Conservation (phyloP, 495 filamentous ascomycete species). For the Aspergillus indologenus region DNA sequence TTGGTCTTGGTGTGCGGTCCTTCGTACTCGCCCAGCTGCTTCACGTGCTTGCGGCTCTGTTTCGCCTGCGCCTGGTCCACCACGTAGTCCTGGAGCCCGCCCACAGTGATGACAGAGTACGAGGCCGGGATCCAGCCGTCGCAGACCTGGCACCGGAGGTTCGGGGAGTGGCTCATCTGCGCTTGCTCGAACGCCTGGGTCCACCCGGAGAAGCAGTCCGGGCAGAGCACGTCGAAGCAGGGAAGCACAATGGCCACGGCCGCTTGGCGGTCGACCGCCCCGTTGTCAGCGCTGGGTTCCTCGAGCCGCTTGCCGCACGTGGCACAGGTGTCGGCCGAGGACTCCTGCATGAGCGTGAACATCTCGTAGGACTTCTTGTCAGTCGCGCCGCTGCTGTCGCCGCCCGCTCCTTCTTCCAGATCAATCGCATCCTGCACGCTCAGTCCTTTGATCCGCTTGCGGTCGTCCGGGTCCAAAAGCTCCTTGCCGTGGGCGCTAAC, state of each 20-base stretch:
- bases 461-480: constrained; percentile 76
- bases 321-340: constrained; percentile 65
- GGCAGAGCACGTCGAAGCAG: constrained; percentile 82
- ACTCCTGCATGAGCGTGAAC: constrained; percentile 75
- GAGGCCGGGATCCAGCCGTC: constrained; percentile 52
- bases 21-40: constrained; percentile 65
- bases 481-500: constrained; percentile 92
- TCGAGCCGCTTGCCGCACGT: constrained; percentile 63
- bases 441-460: constrained; percentile 72
- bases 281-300: constrained; percentile 40
- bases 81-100: constrained; percentile 56
- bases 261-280: constrained; percentile 53
- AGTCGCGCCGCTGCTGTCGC: constrained; percentile 51
- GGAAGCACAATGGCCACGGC: constrained; percentile 73
- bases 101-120: constrained; percentile 65
- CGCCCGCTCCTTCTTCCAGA: constrained; percentile 69
- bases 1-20: constrained; percentile 89
- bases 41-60: constrained; percentile 51
- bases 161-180: constrained; percentile 12
- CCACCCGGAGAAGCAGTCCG: constrained; percentile 57
- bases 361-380: constrained; percentile 76
- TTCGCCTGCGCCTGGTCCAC: constrained; percentile 50
- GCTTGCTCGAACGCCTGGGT: constrained; percentile 26
- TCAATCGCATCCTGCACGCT: constrained; percentile 80
- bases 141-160: constrained; percentile 63